Base-by-base conservation (phyloP, 352 stramenopile genomes). In the Phytophthora ramorum region DNA sequence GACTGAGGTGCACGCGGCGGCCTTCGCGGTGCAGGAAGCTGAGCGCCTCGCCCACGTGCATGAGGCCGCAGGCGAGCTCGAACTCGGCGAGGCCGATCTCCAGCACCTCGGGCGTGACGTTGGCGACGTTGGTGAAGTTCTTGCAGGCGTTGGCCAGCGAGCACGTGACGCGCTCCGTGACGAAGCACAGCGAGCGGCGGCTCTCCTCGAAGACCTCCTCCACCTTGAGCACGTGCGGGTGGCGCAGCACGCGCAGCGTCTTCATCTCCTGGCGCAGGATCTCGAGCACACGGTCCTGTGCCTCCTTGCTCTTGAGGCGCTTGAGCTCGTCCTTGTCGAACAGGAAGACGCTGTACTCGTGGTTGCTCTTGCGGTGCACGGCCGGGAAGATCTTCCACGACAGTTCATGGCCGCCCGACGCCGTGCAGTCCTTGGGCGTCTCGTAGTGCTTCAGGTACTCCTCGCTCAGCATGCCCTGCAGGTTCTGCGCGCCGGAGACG, bases 21-120 rank as follows among this genome's bases (percentile, higher is more conserved):
- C 86, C 81, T 73, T 97, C 91, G n/a, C 86, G 87, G 61, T 98
- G 90, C 45, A 97, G 65, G 58, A 97, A 97, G 65, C 92, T 95
- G 35, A 98, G 81, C 62, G 90, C 90, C 63, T 97, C 89, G 48
- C 88, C 88, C 24, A 98, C 65, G 66, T 95, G 86, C 79, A 96
- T 95, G 53, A 98, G 73, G 2, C 89, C 92, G 57, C 86, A 93
- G 17, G 87, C 85, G 56, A 96, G 65, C 63, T 97, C 90, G 66
- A 97, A 97, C 63, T 95, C 85, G 0, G 88, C 93, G 22, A 97
- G 75, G 0, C 85, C 87, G 69, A 95, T 95, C 74, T 96, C 87
- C 19, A 95, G 69, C 56, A 97, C 85, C 32, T 96, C 88, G 28
- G 86, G 89, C 28, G 85, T 95, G 30, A 97, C 83, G 68, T 95